Conservation (phyloP, 352 stramenopile species). For the Phytopythium litorale region DNA sequence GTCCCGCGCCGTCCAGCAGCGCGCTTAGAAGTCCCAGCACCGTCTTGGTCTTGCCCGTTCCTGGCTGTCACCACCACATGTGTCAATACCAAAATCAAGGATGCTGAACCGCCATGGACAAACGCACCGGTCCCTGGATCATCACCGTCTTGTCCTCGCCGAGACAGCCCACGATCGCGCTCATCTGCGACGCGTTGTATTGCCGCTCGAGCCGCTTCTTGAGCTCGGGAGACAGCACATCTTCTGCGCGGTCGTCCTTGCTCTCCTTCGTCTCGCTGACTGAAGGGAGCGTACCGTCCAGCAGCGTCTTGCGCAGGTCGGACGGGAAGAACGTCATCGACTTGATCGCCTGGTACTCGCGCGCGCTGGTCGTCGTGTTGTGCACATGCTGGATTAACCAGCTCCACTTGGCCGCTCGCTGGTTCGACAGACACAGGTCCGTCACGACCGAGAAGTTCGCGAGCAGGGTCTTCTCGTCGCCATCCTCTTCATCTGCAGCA, state of each 20-base stretch:
- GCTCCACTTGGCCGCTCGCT: conserved; percentile 43
- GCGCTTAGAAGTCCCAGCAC: conserved; percentile 72
- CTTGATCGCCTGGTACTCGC: conserved; percentile 80
- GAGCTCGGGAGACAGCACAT: conserved; percentile 38
- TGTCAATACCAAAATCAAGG: conserved; percentile 1
- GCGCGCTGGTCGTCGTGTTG: conserved; percentile 69
- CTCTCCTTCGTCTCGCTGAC: conserved; percentile 5
- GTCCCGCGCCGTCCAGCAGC: conserved; percentile 62
- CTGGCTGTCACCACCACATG: conserved; percentile 32
- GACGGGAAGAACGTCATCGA: conserved; percentile 48
- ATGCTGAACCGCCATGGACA: background rate
- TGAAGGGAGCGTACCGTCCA: conserved; percentile 31
- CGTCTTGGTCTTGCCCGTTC: conserved; percentile 83
- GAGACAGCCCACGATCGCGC: conserved; percentile 66
- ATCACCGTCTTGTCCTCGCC: conserved; percentile 60
- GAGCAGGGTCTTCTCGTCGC: conserved; percentile 2
- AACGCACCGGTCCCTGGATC: conserved; percentile 77
- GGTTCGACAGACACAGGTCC: conserved; percentile 70
- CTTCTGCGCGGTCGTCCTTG: conserved; percentile 3
- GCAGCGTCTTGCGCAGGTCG: conserved; percentile 48
- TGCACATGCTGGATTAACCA: conserved; percentile 68
- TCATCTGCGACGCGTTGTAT: conserved; percentile 74
- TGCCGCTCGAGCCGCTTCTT: conserved; percentile 44
- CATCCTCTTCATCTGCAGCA: conserved; percentile 6
- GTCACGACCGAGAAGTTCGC: conserved; percentile 45